Conservation (phyloP, 177 flowering plant genomes). For the Telopea speciosissima region DNA sequence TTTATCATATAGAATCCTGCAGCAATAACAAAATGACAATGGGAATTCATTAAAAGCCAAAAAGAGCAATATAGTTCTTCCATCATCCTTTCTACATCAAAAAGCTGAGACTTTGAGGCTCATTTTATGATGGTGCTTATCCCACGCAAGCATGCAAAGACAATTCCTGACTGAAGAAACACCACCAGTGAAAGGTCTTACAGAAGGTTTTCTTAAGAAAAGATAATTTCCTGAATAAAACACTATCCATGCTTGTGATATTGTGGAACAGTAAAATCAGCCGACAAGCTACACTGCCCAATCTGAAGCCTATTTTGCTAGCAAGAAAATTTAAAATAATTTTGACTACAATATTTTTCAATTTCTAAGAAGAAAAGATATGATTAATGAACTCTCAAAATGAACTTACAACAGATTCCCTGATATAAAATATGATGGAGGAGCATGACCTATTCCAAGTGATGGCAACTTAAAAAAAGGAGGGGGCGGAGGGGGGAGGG, state of each 20-base stretch:
- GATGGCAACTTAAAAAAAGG: no score
- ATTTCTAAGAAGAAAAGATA: background rate
- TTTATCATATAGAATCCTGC: constrained; percentile 94
- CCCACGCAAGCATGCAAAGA: background rate
- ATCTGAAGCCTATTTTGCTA: background rate
- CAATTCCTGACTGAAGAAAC: background rate
- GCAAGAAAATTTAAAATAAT: background rate
- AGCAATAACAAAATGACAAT: constrained; percentile 6
- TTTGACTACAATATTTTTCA: background rate
- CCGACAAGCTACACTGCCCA: background rate
- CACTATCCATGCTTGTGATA: background rate
- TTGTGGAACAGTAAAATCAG: background rate
- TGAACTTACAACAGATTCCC: background rate
- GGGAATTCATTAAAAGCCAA: background rate
- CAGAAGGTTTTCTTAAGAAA: no score
- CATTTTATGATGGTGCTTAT: background rate
- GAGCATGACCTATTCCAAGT: no score
- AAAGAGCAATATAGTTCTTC: background rate
- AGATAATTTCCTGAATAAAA: background rate
- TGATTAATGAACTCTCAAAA: background rate
- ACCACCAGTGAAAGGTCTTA: background rate
- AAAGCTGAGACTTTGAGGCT: background rate
- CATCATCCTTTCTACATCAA: background rate
- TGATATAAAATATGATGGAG: background rate
- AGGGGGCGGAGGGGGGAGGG: no score